Conservation (phyloP, 2,329 filamentous ascomycete species). For the Monosporascus sp. region DNA sequence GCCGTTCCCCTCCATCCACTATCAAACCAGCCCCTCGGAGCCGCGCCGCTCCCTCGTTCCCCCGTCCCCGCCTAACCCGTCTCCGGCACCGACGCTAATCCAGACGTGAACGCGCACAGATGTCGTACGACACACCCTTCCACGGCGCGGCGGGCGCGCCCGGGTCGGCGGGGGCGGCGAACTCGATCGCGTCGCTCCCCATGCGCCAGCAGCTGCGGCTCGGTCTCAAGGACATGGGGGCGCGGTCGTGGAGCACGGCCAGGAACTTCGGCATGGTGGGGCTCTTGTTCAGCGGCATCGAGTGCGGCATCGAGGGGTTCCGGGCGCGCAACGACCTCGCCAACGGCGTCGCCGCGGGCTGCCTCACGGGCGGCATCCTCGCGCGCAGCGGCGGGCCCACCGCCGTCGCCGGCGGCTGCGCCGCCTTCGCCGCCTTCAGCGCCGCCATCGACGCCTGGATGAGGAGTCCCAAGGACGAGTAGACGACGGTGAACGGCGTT, state of each 20-base stretch:
- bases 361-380: slow-evolving; percentile 83
- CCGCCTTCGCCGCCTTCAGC: slow-evolving; percentile 88
- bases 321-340: slow-evolving; percentile 89
- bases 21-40: neutral
- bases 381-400: slow-evolving; percentile 84
- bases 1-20: neutral
- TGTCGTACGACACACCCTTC: slow-evolving; percentile 96
- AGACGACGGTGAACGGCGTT: slow-evolving; percentile 6
- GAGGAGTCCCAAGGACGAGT: slow-evolving; percentile 66
- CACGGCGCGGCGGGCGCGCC: slow-evolving; percentile 36
- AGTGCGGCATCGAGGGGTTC: slow-evolving; percentile 90
- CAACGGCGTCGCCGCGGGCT: slow-evolving; percentile 84
- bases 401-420: slow-evolving; percentile 81
- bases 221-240: slow-evolving; percentile 94
- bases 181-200: slow-evolving; percentile 60
- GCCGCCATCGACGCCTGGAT: slow-evolving; percentile 90
- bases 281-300: slow-evolving; percentile 83
- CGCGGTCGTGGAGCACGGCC: slow-evolving; percentile 72
- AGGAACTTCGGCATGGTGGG: slow-evolving; percentile 96
- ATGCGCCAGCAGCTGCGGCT: slow-evolving; percentile 74
- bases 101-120: slow-evolving; percentile 44
- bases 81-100: neutral
- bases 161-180: slow-evolving; percentile 31
- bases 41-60: neutral
- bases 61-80: neutral